Evolutionary conservation across 306 rosid genomes (phyloP), one percentile per base, ranked within the genome.

Genomic region (Rubus parviflorus): DNA sequence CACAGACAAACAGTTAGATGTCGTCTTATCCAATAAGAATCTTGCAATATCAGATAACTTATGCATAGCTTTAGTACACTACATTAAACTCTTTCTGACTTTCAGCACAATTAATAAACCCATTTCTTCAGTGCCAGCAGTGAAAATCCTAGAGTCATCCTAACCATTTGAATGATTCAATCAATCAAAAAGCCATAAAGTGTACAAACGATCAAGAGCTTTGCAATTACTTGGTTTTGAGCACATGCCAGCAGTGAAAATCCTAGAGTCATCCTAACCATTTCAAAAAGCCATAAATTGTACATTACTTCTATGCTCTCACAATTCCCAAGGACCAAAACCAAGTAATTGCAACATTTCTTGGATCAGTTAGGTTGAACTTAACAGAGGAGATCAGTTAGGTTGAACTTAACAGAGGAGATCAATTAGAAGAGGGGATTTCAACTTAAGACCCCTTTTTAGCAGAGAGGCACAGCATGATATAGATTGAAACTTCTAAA

Each of bases 1-100:
- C 70, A 83, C 57, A 72, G 73, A 88, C 75, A 73, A 30, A 76
- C 40, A 53, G 30, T 88, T 77, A 68, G 81, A 66, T 13, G 12
- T 19, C 17, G 11, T 17, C 0, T 35, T 8, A 30, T 7, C 52
- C 30, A 37, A 51, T 45, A 66, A 38, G 4, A 47, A 60, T 20
- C 37, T 48, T 17, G 61, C 53, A 70, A 19, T 23, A 62, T 42
- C 66, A 76, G 47, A 16, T 35, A 7, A 17, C 41, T 30, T 6
- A 47, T n/a, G 49, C 37, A 56, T 15, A 22, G 48, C 40, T 45
- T 79, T 7, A 54, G 47, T 22, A 20, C 38, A 51, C 9, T 35
- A 45, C 75, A 74, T 52, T 38, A 16, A 38, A 14, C 15, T 12
- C 16, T 13, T 45, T 79, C 68, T 43, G 25, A 7, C 2, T 42